Percentiles rank a stretch among this genome's conserved stretches.
Conservation (phyloP, 148 eudicot species). For the Oxyria digyna region DNA sequence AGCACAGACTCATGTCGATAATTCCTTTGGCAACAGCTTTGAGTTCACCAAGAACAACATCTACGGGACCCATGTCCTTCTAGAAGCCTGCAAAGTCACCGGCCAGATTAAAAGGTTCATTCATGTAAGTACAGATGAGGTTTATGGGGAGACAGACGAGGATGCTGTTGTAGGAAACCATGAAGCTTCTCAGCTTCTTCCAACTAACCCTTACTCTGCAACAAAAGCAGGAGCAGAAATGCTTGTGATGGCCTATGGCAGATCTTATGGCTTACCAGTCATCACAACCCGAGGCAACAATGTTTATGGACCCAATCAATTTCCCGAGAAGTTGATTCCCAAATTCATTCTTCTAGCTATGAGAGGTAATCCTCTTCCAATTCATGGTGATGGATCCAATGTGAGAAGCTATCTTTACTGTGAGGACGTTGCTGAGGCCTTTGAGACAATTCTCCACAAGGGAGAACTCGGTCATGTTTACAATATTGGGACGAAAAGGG, state of each 20-base stretch:
- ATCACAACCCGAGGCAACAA: constrained; percentile 78
- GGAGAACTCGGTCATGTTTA: constrained; percentile 82
- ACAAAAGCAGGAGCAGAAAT: constrained; percentile 89
- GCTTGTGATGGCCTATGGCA: constrained; percentile 82
- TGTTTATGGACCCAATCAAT: constrained; percentile 77
- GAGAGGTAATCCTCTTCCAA: constrained; percentile 54
- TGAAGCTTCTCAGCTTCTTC: constrained; percentile 77
- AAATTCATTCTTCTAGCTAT: constrained; percentile 74
- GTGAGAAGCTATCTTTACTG: constrained; percentile 75
- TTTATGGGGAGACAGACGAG: constrained; percentile 80
- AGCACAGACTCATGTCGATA: constrained; percentile 14
- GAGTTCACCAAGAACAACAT: constrained; percentile 17
- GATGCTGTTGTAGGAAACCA: constrained; percentile 66
- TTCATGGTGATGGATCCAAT: constrained; percentile 77
- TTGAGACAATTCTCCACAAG: constrained; percentile 61
- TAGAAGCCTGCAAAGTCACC: constrained; percentile 13
- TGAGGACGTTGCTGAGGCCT: constrained; percentile 90
- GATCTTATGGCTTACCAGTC: constrained; percentile 72
- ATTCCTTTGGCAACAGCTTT: constrained; percentile 12
- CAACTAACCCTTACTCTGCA: constrained; percentile 83
- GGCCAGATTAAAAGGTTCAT: constrained; percentile 54
- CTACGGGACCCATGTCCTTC: constrained; percentile 13
- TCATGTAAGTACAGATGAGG: constrained; percentile 88
- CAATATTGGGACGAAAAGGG: constrained; percentile 63
- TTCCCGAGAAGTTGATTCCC: constrained; percentile 76